phyloP scores from a whole-genome alignment of 176 grass and related monocot species.

The Eremochloa ophiuroides region DNA sequence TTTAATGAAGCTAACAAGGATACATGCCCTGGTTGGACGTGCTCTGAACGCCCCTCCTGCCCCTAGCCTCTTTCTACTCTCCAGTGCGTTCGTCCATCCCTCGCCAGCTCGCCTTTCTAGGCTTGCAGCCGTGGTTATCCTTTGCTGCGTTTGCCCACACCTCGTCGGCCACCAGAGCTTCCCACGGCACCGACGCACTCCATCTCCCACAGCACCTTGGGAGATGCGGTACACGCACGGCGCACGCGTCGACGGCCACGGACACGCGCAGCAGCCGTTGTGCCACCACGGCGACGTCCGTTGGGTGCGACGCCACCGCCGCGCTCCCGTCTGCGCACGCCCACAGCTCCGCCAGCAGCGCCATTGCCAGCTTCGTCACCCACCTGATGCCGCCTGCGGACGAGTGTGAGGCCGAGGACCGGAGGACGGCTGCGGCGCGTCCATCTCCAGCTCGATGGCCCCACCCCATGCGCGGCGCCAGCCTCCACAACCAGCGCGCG shows the following conservation, averaged over 20 bases:
- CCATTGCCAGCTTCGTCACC: constrained; percentile 36
- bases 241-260: constrained; percentile 22
- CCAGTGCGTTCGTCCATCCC: too few species aligned
- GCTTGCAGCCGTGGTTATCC: too few species aligned
- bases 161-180: too few species aligned
- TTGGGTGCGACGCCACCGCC: constrained; percentile 41
- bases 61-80: too few species aligned
- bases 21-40: too few species aligned
- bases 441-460: constrained; percentile 45
- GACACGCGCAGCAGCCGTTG: constrained; percentile 48
- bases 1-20: too few species aligned
- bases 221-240: constrained; percentile 39
- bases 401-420: not conserved
- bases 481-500: constrained; percentile 25
- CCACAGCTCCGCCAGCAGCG: constrained; percentile 43
- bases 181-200: too few species aligned
- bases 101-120: too few species aligned
- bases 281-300: constrained; percentile 43
- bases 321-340: constrained; percentile 47
- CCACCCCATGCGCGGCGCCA: constrained; percentile 24
- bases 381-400: not conserved
- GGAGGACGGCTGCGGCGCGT: not conserved
- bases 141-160: too few species aligned
- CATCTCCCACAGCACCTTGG: constrained; percentile 37
- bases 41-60: too few species aligned